Base-by-base conservation (phyloP, 371 early-diverging fungal genomes). In the Blakeslea trispora region DNA sequence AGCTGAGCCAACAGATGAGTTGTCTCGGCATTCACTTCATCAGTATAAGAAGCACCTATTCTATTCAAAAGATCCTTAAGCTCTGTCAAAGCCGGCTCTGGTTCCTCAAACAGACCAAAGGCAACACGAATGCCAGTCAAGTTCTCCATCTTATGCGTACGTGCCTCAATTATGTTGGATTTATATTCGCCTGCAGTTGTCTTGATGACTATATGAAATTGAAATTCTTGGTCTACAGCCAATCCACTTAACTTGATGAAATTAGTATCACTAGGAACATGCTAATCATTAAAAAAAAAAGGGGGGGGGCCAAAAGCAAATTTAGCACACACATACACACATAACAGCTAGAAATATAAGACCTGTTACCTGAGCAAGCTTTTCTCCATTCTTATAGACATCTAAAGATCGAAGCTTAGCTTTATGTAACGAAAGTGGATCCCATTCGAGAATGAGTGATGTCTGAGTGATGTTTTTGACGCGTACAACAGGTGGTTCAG, bases 61-160 rank as follows among this genome's bases (percentile, higher is more conserved):
- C 91, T 85, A n/a, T 81, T 77, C 40, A 95, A 62, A 5, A 92
- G 70, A 39, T 83, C 85, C 64, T 91, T 90, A 50, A 96, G 77
- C 45, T 85, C 84, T 35, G 87, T 87, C 32, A 89, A 58, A 2
- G 77, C 85, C 17, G 78, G 64, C 17, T 81, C 80, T 10, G 82
- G 78, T 60, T 85, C 81, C 47, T 87, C 83, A 70, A 94, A 90
- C n/a, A 73, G 80, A 18, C 96, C 96, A 78, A 97, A 96, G 59
- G 90, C 91, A 17, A 94, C 90, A 55, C 89, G 84, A 55, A 96
- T 91, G 24, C 96, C 96, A n/a, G 93, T 94, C 46, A 98, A 79
- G 69, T 98, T 94, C 47, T 95, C 95, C 75, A 96, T 77, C 28
- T 90, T 81, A 61, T 96, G 95, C 5, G 98, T 97, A 54, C 82